Base-by-base conservation (phyloP, 208 protist species). In the Vickermania ingenoplastis region DNA sequence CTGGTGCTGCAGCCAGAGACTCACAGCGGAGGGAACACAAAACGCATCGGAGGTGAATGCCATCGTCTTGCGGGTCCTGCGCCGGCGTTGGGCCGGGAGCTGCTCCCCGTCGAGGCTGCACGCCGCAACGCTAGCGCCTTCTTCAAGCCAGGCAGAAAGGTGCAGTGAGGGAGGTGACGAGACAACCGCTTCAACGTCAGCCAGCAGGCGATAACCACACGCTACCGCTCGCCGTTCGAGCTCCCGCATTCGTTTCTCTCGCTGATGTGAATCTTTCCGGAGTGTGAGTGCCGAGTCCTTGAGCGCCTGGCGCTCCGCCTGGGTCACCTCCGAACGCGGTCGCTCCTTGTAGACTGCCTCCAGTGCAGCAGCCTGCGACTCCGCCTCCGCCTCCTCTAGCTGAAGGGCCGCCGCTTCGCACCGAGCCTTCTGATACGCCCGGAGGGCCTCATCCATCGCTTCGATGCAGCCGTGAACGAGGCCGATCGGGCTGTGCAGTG, bases 381-480 rank as follows among this genome's bases (percentile, higher is more conserved):
- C 36, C 36, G 17, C 22, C n/a, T 49, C 45, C 48, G n/a, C 41
- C 23, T 48, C 49, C 3, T 29, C 48, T 2, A 3, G 2, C 45
- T 63, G 59, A 24, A 41, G 49, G 31, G 36, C 2, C 30, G 49
- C 56, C 5, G 56, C 56, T 11, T 53, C 23, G 11, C 22, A 11
- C 41, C 56, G 56, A 25, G 52, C 41, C 17, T 21, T 31, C 56
- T 60, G 56, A 41, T 60, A 63, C 45, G 26, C 13, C 3, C 23
- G 14, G 7, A 49, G 41, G 21, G 21, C 7, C 23, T 22, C 45
- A n/a, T 49, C 45, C 0, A 63, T 31, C 25, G 59, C 3, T 27
- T 52, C 41, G n/a, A 63, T 48, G 31, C 53, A 31, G 23, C 59
- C 59, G 7, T 63, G 59, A 0, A 63, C 48, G 48, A 63, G 41